A percentile compares a stretch with the other conserved stretches of the same genome.
Conservation (phyloP, 2,329 filamentous ascomycete species). For the Aureobasidium lini region DNA sequence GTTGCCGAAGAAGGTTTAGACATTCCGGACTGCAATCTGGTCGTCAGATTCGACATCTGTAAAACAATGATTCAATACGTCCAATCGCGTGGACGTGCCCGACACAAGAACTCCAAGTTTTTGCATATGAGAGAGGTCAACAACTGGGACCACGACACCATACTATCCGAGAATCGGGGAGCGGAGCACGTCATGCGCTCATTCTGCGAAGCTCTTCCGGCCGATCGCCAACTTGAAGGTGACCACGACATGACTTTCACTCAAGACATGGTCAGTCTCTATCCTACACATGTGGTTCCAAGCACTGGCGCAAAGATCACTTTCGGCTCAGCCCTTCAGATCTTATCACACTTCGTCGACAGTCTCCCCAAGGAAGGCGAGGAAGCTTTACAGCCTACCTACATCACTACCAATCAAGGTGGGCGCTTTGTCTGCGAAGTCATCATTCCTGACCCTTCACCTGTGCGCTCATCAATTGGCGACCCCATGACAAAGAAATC, state of each 20-base stretch:
- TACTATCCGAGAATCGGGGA: conserved; percentile 52
- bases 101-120: conserved; percentile 70
- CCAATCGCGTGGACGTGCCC: conserved; percentile 81
- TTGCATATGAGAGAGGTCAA: conserved; percentile 72
- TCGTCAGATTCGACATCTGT: conserved; percentile 76
- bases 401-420: conserved; percentile 51
- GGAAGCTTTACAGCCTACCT: conserved; percentile 47
- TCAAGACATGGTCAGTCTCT: conserved; percentile 44
- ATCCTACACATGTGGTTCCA: conserved; percentile 48
- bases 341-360: conserved; percentile 66
- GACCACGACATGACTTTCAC: conserved; percentile 51
- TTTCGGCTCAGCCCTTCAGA: conserved; percentile 62
- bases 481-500: conserved; percentile 60
- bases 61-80: conserved; percentile 89
- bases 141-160: conserved; percentile 54
- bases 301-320: conserved; percentile 71
- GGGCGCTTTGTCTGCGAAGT: conserved; percentile 68
- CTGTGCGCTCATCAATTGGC: conserved; percentile 60
- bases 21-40: conserved; percentile 59
- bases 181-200: conserved; percentile 57
- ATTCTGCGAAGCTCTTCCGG: conserved; percentile 69
- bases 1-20: conserved; percentile 61
- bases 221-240: conserved; percentile 61
- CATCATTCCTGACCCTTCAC: conserved; percentile 66
- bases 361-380: conserved; percentile 54